phyloP scores from a whole-genome alignment of 192 early-diverging fungal species.

The Funneliformis mosseae region DNA sequence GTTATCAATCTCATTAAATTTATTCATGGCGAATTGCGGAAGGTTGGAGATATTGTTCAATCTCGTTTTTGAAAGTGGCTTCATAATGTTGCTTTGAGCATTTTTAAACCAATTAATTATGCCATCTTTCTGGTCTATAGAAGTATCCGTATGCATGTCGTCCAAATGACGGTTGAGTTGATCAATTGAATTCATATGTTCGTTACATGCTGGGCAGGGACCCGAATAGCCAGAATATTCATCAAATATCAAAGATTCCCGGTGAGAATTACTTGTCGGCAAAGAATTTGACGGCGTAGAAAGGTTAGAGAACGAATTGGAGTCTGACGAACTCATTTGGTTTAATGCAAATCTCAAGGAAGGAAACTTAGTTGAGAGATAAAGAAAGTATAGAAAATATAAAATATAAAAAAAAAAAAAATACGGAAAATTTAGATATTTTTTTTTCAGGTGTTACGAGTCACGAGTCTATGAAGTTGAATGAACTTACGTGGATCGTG shows the following conservation, averaged over 20 bases:
- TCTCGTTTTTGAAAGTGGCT: conserved; percentile 44
- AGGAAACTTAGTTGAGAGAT: neutral
- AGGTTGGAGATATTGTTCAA: conserved; percentile 45
- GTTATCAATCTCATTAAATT: conserved; percentile 49
- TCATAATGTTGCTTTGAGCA: conserved; percentile 55
- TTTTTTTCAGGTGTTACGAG: too few species aligned
- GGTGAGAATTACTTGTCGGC: conserved; percentile 13
- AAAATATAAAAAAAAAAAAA: neutral
- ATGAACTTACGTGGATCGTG: too few species aligned
- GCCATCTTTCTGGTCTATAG: conserved; percentile 51
- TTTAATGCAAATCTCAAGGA: neutral
- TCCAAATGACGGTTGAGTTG: conserved; percentile 54
- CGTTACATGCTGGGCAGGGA: conserved; percentile 45
- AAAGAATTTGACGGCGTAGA: conserved; percentile 18
- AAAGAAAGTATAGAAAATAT: neutral
- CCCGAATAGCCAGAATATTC: neutral
- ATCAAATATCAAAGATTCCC: conserved; percentile 26
- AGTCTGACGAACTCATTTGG: conserved; percentile 31
- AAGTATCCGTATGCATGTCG: conserved; percentile 51
- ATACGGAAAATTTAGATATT: neutral
- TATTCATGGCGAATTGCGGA: conserved; percentile 42
- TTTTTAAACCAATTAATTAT: conserved; percentile 53
- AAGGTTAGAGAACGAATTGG: conserved; percentile 9
- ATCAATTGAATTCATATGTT: conserved; percentile 37
- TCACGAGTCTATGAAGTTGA: too few species aligned